Evolutionary conservation across 768 basidiomycete genomes (phyloP), one percentile per base, ranked within the genome.

Genomic region (Gymnopilus junonius): DNA sequence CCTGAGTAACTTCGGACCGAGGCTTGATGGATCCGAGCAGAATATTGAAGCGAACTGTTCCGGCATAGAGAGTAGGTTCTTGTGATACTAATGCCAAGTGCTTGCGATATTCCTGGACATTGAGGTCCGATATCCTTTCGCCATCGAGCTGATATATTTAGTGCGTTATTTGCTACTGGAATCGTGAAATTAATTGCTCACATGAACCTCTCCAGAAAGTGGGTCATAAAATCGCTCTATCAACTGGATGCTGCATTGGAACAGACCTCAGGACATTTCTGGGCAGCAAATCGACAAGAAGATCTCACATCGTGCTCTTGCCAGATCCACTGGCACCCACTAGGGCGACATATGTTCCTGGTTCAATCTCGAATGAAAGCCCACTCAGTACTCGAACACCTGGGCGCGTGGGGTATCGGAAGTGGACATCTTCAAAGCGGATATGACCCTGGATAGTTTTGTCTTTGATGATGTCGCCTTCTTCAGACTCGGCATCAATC

Each of bases 31-130:
- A 91, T 8, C 95, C 95, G 21, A 97, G 88, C 4, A 95, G 74
- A 72, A 95, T 87, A 74, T 98, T 98, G 79, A 97, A 96, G 29
- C 91, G 90, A 63, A 97, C 81, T 1, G 92, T 92, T 21, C 94
- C 93, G 14, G 93, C 88, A 72, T 97, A 98, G 6, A 98, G 79
- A 0, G 90, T 93, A 34, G 92, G 92, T 67, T 94, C 93, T 74
- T 98, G 96, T 37, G 95, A 97, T 17, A 98, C 95, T 21, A 97
- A 80, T 1, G 94, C 91, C 29, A 97, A 85, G 53, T 95, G 85
- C 71, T 93, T 90, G 62, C 96, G 87, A 81, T 96, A 98, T 51
- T 92, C 91, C 65, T 92, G 87, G 39, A 95, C 79, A 66, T 94
- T 94, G 66, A 92, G 83, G 5, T 91, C 87, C 10, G 83, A 81